Evolutionary conservation across 257 asterid species (phyloP).

Genomic region (Cynanchum wilfordii): DNA sequence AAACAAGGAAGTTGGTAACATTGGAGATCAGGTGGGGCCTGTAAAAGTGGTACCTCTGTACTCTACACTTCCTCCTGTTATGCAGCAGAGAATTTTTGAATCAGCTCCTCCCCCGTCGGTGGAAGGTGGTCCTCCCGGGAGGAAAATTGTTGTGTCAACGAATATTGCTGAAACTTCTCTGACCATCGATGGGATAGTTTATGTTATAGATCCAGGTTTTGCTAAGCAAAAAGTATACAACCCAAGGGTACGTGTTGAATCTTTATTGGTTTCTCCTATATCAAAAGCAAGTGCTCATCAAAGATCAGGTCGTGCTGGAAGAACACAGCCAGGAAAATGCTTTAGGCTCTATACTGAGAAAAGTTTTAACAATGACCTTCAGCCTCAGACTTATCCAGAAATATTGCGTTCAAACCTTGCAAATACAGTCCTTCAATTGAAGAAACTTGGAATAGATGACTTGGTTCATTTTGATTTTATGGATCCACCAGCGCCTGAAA

Average conservation of each 20-base stretch:
- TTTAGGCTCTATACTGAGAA: constrained; percentile 88
- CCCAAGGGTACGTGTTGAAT: constrained; percentile 90
- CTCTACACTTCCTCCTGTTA: constrained; percentile 94
- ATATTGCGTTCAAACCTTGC: constrained; percentile 87
- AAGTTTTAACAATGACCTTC: constrained; percentile 84
- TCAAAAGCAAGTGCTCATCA: constrained; percentile 99
- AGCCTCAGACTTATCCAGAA: constrained; percentile 94
- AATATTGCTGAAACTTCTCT: constrained; percentile 95
- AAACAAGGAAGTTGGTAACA: constrained; percentile 63
- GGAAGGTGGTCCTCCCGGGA: constrained; percentile 92
- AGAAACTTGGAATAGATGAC: constrained; percentile 88
- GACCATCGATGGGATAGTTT: constrained; percentile 96
- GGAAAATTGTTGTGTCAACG: constrained; percentile 94
- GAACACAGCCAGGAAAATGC: constrained; percentile 98
- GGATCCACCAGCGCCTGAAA: constrained; percentile 99
- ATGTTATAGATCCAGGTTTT: constrained; percentile 95
- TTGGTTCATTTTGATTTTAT: constrained; percentile 94
- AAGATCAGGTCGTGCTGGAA: constrained; percentile 98
- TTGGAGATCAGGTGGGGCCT: constrained; percentile 93
- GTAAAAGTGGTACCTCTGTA: constrained; percentile 79
- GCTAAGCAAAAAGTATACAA: constrained; percentile 91
- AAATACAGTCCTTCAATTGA: constrained; percentile 83
- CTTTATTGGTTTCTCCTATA: constrained; percentile 94
- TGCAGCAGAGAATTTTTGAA: constrained; percentile 98
- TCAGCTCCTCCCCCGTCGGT: constrained; percentile 88